Percentiles rank a stretch among this genome's conserved stretches.
These are phyloP conservation scores for Fusarium sp. DNA, from an alignment of 2,329 filamentous ascomycete species.

Conservation along the genomic window DNA sequence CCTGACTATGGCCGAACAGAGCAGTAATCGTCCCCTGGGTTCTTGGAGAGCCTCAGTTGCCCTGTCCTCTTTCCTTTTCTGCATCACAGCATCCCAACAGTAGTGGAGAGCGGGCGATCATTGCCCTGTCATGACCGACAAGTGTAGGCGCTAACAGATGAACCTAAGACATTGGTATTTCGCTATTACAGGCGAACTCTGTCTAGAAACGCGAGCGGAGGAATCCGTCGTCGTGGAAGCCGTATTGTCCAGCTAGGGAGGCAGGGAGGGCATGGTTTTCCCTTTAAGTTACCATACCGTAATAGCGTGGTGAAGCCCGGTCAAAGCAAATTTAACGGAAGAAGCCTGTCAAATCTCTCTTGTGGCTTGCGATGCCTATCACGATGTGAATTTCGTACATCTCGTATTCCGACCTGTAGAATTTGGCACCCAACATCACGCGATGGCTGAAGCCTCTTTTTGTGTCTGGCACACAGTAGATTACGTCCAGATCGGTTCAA, in stretches of 20 bases:
- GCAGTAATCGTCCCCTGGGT: background rate
- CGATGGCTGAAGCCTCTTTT: constrained; percentile 1
- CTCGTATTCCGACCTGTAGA: background rate
- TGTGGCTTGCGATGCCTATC: background rate
- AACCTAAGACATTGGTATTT: background rate
- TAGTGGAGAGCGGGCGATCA: constrained; percentile 2
- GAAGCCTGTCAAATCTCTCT: background rate
- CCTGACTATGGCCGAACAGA: constrained; percentile 1
- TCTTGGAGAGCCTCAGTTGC: background rate
- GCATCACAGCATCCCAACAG: background rate
- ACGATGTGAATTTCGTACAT: background rate
- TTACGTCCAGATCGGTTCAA: background rate
- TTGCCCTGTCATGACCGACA: background rate
- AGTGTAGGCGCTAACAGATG: background rate
- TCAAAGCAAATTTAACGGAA: background rate
- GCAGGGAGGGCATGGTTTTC: too few species aligned
- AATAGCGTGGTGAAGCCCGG: background rate
- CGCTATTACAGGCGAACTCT: background rate
- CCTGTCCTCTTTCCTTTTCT: background rate
- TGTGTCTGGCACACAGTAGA: background rate
- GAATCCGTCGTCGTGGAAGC: too few species aligned
- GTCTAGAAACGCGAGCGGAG: too few species aligned
- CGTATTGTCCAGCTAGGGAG: too few species aligned
- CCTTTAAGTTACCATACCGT: background rate
- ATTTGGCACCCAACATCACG: background rate